phyloP scores from a whole-genome alignment of 768 basidiomycete genomes.

The Phanerochaete sordida region DNA sequence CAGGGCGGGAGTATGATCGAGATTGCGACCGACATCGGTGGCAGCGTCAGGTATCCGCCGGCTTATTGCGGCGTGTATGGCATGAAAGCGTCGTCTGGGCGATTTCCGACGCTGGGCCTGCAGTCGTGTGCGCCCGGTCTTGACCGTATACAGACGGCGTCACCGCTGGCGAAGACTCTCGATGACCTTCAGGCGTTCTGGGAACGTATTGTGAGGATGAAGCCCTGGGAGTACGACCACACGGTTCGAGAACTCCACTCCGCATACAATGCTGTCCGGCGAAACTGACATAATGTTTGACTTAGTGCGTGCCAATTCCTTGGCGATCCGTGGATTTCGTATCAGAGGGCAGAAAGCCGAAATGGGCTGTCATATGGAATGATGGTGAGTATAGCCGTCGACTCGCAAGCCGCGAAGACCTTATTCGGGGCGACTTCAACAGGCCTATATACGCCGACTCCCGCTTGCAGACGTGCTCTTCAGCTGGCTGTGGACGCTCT shows the following conservation, averaged over 20 bases:
- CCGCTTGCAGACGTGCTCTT: constrained; percentile 38
- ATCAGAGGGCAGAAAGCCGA: constrained; percentile 27
- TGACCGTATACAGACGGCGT: constrained; percentile 33
- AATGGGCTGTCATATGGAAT: constrained; percentile 39
- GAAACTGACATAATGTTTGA: background rate
- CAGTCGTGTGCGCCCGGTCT: constrained; percentile 32
- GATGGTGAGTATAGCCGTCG: constrained; percentile 31
- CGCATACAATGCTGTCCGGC: background rate
- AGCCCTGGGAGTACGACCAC: constrained; percentile 42
- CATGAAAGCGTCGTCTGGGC: constrained; percentile 35
- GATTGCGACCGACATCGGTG: constrained; percentile 47
- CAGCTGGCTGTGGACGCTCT: constrained; percentile 31
- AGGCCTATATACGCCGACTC: constrained; percentile 37
- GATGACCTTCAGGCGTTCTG: constrained; percentile 42
- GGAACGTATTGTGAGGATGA: constrained; percentile 37
- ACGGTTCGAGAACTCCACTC: constrained; percentile 26
- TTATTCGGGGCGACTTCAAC: background rate
- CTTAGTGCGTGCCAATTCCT: constrained; percentile 41
- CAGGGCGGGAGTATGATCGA: constrained; percentile 41
- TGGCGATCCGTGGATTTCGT: constrained; percentile 36
- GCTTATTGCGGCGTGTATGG: constrained; percentile 45
- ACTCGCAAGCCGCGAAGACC: background rate
- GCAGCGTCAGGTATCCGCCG: constrained; percentile 46
- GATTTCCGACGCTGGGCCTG: constrained; percentile 34
- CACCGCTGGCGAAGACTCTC: constrained; percentile 39